Percentiles rank a stretch among this genome's conserved stretches.
phyloP scores from a whole-genome alignment of 2,329 filamentous ascomycete species.

The Cercospora beticola region DNA sequence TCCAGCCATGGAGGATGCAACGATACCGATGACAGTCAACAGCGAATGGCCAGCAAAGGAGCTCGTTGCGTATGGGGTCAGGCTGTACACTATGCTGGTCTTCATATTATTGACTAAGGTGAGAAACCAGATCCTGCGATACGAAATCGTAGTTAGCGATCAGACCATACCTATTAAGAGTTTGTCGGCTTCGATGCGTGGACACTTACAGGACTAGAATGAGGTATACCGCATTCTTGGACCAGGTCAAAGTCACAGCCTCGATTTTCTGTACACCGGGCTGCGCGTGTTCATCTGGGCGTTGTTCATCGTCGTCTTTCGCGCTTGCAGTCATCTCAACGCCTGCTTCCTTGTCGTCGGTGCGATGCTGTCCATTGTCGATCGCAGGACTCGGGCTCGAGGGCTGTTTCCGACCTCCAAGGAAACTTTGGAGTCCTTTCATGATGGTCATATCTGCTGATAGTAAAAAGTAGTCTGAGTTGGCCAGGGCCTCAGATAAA shows the following conservation, averaged over 20 bases:
- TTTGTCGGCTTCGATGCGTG: background rate
- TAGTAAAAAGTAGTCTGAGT: background rate
- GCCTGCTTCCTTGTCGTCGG: background rate
- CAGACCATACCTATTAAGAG: accelerated
- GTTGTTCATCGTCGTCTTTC: background rate
- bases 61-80: background rate
- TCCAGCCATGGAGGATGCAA: background rate
- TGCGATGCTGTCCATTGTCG: background rate
- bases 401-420: background rate
- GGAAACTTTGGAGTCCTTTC: background rate
- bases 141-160: background rate
- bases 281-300: background rate
- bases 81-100: background rate
- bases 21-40: background rate
- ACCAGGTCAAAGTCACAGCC: background rate
- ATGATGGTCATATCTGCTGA: background rate
- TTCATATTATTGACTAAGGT: background rate
- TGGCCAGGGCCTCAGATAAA: background rate
- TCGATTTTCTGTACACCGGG: background rate
- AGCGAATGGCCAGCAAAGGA: background rate
- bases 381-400: background rate
- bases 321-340: background rate
- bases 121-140: background rate
- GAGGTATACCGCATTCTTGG: background rate
- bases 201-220: background rate